Conservation (phyloP, 495 filamentous ascomycete genomes). For the Parachaetomium inaequale region DNA sequence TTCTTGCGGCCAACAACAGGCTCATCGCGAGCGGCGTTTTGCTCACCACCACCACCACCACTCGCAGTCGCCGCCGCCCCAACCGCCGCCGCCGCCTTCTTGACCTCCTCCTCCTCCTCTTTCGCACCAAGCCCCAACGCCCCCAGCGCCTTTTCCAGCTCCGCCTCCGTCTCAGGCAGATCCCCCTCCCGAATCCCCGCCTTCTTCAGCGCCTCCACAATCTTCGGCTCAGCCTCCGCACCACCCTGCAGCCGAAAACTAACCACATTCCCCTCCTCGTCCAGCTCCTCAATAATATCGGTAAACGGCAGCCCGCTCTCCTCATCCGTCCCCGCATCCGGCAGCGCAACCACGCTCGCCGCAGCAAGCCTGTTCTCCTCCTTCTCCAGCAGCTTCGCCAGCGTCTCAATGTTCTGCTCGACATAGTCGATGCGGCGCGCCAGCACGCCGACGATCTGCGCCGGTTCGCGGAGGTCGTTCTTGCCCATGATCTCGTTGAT, state of each 20-base stretch:
- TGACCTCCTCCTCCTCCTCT: neutral
- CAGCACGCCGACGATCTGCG: conserved; percentile 67
- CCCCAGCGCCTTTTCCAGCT: conserved; percentile 4
- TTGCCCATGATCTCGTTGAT: conserved; percentile 63
- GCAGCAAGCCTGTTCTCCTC: conserved; percentile 66
- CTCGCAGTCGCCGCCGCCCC: neutral
- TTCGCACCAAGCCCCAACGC: neutral
- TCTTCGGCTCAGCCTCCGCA: conserved; percentile 55
- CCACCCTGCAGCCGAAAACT: conserved; percentile 58
- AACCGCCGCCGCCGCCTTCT: neutral
- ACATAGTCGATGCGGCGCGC: conserved; percentile 83
- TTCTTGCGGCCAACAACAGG: conserved; percentile 32
- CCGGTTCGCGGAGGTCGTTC: conserved; percentile 42
- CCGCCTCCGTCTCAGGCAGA: conserved; percentile 19
- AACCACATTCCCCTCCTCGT: conserved; percentile 85
- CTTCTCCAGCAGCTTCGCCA: conserved; percentile 64
- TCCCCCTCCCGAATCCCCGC: conserved; percentile 47
- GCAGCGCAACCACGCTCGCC: conserved; percentile 42
- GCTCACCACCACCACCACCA: neutral
- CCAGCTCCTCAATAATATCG: conserved; percentile 87
- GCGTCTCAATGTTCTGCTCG: conserved; percentile 65
- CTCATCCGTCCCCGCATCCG: conserved; percentile 56
- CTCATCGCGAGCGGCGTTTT: conserved; percentile 7
- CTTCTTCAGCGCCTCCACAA: conserved; percentile 66
- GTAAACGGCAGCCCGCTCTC: conserved; percentile 62